Percentiles rank a stretch among this genome's conserved stretches.
phyloP scores from a whole-genome alignment of 768 basidiomycete species.

The Clitopilus passeckerianus region DNA sequence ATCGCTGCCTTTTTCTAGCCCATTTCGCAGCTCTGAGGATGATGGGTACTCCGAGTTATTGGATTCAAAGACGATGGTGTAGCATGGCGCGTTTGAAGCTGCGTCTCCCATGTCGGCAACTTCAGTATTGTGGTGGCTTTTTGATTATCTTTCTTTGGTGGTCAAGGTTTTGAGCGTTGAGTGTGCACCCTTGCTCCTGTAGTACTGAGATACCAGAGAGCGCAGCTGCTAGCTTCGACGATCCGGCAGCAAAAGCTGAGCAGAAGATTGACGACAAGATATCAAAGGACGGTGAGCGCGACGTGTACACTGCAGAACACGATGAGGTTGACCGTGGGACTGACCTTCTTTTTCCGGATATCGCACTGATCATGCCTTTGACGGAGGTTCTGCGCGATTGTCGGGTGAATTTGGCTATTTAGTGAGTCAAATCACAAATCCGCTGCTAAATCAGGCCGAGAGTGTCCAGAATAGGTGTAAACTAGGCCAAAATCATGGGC shows the following conservation, averaged over 20 bases:
- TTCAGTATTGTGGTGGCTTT: background rate
- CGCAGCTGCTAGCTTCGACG: background rate
- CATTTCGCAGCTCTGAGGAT: constrained; percentile 74
- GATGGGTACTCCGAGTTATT: constrained; percentile 63
- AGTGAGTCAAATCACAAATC: too few relatives aligned
- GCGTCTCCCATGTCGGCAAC: background rate
- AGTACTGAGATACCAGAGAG: background rate
- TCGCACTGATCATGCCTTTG: background rate
- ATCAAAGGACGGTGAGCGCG: background rate
- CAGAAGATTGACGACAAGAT: background rate
- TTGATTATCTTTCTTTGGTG: background rate
- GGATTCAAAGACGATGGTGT: constrained; percentile 76
- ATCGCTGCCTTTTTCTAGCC: constrained; percentile 92
- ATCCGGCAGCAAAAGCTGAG: background rate
- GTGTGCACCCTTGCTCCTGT: background rate
- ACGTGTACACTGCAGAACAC: background rate
- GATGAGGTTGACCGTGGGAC: background rate
- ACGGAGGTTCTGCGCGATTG: background rate
- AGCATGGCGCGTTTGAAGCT: constrained; percentile 60
- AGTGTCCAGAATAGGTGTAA: too few relatives aligned
- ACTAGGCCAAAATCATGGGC: too few relatives aligned
- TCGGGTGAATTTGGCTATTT: background rate
- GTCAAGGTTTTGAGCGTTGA: background rate
- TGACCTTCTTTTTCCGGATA: background rate
- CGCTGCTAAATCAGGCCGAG: too few relatives aligned